Percentiles rank a stretch among this genome's conserved stretches.
phyloP scores from a whole-genome alignment of 1,284 basidiomycete species.

The Ganoderma multipileum region DNA sequence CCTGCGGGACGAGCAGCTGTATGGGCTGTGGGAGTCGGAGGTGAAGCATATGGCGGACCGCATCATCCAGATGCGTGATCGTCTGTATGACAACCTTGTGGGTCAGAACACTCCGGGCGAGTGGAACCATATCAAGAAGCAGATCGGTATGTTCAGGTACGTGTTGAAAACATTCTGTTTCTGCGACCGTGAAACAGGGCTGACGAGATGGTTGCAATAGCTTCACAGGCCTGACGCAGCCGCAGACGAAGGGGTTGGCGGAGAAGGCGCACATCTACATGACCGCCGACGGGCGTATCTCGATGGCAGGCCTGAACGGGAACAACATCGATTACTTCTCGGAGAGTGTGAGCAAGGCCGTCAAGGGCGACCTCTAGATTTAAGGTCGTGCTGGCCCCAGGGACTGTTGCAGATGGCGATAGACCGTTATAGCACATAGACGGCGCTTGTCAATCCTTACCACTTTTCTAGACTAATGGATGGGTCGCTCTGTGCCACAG shows the following conservation, averaged over 20 bases:
- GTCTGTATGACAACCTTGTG: conserved; percentile 82
- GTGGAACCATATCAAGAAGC: conserved; percentile 96
- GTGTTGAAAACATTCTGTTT: conserved; percentile 19
- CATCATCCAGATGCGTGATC: conserved; percentile 95
- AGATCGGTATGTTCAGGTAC: conserved; percentile 95
- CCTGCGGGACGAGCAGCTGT: conserved; percentile 79
- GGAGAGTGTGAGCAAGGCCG: conserved; percentile 82
- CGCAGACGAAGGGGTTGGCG: conserved; percentile 88
- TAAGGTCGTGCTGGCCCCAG: not conserved
- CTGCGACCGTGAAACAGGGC: not conserved
- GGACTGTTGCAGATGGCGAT: conserved; percentile 19
- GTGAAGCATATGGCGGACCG: conserved; percentile 96
- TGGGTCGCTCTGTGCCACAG: not conserved
- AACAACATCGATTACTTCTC: conserved; percentile 93
- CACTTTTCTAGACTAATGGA: conserved; percentile 22
- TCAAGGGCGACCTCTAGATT: conserved; percentile 74
- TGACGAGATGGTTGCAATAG: conserved; percentile 44
- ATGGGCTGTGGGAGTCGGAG: conserved; percentile 89
- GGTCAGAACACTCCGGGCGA: conserved; percentile 90
- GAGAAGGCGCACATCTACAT: conserved; percentile 96
- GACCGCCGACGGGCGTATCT: conserved; percentile 90
- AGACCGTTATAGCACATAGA: conserved; percentile 10
- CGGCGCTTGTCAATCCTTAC: conserved; percentile 19
- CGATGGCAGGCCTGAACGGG: conserved; percentile 95
- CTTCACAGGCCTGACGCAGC: conserved; percentile 86